phyloP scores from a whole-genome alignment of 805 yeast genomes.

The Candida tallmaniae region DNA sequence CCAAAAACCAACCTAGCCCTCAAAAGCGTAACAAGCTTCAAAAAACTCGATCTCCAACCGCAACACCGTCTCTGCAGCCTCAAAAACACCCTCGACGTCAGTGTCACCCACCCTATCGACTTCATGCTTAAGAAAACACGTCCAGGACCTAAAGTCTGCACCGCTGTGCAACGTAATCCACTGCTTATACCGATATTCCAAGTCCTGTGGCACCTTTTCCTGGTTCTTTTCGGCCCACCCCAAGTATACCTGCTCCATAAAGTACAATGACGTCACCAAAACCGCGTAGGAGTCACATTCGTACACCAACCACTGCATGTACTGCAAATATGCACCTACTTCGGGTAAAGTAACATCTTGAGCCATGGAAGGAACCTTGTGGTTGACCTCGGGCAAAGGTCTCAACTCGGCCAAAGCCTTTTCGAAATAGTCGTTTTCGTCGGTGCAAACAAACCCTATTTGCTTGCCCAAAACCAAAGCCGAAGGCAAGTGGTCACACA shows the following conservation, averaged over 20 bases:
- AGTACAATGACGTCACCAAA: constrained; percentile 39
- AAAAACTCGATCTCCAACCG: constrained; percentile 44
- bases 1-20: neutral
- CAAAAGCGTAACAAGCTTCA: constrained; percentile 38
- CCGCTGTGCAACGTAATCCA: constrained; percentile 55
- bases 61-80: constrained; percentile 29
- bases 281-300: constrained; percentile 32
- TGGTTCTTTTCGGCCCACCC: constrained; percentile 46
- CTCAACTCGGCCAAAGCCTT: constrained; percentile 21
- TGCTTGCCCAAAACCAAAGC: constrained; percentile 44
- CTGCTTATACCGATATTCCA: constrained; percentile 44
- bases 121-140: constrained; percentile 40
- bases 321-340: constrained; percentile 35
- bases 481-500: constrained; percentile 36
- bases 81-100: constrained; percentile 12
- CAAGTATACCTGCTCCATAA: constrained; percentile 48
- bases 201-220: constrained; percentile 15
- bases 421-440: constrained; percentile 46
- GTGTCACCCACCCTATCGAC: constrained; percentile 33
- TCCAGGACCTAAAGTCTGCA: constrained; percentile 43
- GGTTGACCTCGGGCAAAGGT: constrained; percentile 14
- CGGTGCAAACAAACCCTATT: constrained; percentile 45
- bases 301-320: constrained; percentile 24
- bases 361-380: constrained; percentile 17
- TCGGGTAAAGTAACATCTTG: constrained; percentile 20